Evolutionary conservation across 148 eudicot species (phyloP).

Genomic region (Diospyros lotus): DNA sequence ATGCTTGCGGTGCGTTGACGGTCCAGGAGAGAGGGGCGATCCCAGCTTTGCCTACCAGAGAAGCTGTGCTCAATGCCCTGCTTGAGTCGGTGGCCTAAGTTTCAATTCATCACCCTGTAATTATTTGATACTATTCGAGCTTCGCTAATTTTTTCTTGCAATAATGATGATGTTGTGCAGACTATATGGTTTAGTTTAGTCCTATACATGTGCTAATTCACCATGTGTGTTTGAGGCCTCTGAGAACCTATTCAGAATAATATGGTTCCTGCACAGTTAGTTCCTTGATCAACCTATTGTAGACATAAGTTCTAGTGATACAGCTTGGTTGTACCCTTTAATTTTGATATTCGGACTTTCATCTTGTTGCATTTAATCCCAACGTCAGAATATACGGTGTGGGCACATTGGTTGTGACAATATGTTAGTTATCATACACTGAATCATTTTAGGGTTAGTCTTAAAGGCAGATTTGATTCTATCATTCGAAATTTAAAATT

Average conservation of each 20-base stretch:
- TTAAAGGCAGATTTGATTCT: no score
- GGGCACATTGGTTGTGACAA: no score
- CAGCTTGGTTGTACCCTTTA: no score
- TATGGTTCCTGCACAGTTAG: not conserved
- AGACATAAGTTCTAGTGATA: no score
- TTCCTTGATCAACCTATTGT: not conserved
- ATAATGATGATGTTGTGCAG: not conserved
- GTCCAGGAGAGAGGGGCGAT: constrained; percentile 95
- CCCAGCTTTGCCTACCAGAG: constrained; percentile 86
- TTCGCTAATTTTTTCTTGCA: not conserved
- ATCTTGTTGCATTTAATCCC: no score
- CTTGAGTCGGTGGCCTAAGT: constrained; percentile 55
- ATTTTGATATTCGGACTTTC: no score
- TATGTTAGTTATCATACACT: no score
- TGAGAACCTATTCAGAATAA: constrained; percentile 1
- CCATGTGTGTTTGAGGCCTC: not conserved
- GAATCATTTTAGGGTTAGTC: no score
- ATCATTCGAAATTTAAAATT: no score
- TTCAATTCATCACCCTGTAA: not conserved
- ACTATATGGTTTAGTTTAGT: not conserved
- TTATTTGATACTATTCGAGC: not conserved
- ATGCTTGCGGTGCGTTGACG: constrained; percentile 90
- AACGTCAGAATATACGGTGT: no score
- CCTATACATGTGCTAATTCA: not conserved
- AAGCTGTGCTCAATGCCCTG: constrained; percentile 57